Base-by-base conservation (phyloP, 2,329 filamentous ascomycete genomes). In the Claviceps quebecensis region DNA sequence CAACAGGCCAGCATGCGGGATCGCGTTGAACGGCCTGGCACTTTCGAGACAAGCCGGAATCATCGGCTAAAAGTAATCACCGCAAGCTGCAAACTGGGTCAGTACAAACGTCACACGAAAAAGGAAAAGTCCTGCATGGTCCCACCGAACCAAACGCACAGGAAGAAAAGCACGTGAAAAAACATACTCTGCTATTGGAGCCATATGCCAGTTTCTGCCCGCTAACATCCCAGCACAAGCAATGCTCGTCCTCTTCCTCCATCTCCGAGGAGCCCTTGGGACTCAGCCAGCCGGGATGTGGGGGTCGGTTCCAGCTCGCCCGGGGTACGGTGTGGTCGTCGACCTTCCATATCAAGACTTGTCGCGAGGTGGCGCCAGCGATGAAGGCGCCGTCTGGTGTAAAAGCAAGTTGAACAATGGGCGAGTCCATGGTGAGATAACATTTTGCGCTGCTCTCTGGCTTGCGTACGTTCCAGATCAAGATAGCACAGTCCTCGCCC, bases 271-370 rank as follows among this genome's bases (percentile, higher is more conserved):
- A 72, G 45, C 70, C 70, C 58, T 72, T 76, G 19, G 78, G 78
- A 53, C 75, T 82, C 36, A 76, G 67, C 76, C 78, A 81, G 4
- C 77, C 79, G 0, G 72, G 67, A 56, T 81, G 76, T 9, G 72
- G 67, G 26, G 70, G 67, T 54, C 76, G 67, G 53, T 69, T 76
- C 80, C 80, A 84, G 59, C 71, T 77, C 16, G 80, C 80, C 45
- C 77, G 71, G 4, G 80, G 80, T 45, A 80, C 70, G 26, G 70
- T 67, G 45, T 75, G 69, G 49, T 79, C 80, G 54, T 76, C 78
- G 13, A 82, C 74, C 60, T 81, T 83, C 78, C 80, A 84, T 45
- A 84, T 81, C 40, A 82, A 65, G 14, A 83, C 76, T 52, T 71
- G 72, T 37, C 75, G 73, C 19, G 72, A 72, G 0, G 79, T 82